Conservation (phyloP, 2,329 filamentous ascomycete species). For the Coniella lustricola region DNA sequence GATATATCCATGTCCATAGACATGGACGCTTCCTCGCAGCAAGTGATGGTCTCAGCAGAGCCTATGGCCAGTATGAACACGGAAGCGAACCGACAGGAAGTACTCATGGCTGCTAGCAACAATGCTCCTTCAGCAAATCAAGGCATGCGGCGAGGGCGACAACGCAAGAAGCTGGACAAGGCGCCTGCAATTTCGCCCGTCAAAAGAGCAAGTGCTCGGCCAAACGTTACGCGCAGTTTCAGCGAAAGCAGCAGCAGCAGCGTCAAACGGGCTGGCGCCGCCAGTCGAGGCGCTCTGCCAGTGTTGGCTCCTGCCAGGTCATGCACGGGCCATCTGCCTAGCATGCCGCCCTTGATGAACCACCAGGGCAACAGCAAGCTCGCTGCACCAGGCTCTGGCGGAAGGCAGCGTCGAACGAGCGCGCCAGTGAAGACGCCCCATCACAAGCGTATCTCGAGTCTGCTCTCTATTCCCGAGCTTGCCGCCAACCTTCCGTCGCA, state of each 20-base stretch:
- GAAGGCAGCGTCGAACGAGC: constrained; percentile 36
- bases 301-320: constrained; percentile 41
- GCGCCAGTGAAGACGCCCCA: constrained; percentile 43
- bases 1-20: constrained; percentile 4
- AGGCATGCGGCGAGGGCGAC: constrained; percentile 32
- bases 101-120: constrained; percentile 23
- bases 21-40: constrained; percentile 7
- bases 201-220: constrained; percentile 37
- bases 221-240: constrained; percentile 46
- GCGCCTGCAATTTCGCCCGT: constrained; percentile 42
- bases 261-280: constrained; percentile 33
- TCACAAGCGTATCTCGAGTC: constrained; percentile 42
- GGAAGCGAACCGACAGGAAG: constrained; percentile 22
- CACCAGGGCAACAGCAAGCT: constrained; percentile 17
- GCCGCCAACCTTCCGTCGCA: constrained; percentile 31
- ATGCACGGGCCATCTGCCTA: constrained; percentile 21
- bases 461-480: constrained; percentile 52
- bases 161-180: constrained; percentile 36
- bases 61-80: constrained; percentile 19
- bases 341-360: not conserved
- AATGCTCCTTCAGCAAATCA: constrained; percentile 40
- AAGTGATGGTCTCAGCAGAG: constrained; percentile 16
- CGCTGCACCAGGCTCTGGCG: constrained; percentile 29
- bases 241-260: constrained; percentile 39
- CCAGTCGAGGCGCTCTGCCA: constrained; percentile 34